These are phyloP conservation scores for Populus nigra DNA, from an alignment of 345 rosid genomes.

Conservation along the genomic window DNA sequence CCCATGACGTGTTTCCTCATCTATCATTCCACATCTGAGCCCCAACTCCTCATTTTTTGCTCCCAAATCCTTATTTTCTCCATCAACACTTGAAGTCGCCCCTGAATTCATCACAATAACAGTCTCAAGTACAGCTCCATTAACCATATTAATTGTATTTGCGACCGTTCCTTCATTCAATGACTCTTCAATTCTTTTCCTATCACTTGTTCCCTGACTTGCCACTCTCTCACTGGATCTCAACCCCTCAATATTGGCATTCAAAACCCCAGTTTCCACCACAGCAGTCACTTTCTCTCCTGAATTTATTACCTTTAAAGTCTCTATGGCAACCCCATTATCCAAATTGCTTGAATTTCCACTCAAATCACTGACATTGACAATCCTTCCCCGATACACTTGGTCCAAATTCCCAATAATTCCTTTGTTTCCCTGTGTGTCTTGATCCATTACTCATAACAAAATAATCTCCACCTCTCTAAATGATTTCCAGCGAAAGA, in stretches of 20 bases:
- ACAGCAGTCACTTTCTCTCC: background rate
- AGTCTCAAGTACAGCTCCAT: constrained; percentile 28
- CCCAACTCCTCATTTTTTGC: constrained; percentile 19
- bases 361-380: background rate
- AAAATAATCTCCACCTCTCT: constrained; percentile 8
- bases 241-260: background rate
- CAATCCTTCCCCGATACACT: background rate
- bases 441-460: constrained; percentile 38
- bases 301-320: constrained; percentile 1
- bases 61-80: constrained; percentile 25
- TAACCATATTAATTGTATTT: constrained; percentile 21
- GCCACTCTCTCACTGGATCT: background rate
- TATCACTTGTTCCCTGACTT: constrained; percentile 7
- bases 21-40: constrained; percentile 4
- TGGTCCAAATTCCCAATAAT: background rate
- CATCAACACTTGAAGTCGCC: constrained; percentile 16
- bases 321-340: background rate
- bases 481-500: constrained; percentile 5
- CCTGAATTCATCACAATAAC: constrained; percentile 18
- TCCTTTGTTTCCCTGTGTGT: constrained; percentile 1
- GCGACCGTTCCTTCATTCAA: constrained; percentile 15
- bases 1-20: background rate
- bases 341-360: constrained; percentile 1
- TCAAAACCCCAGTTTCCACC: background rate
- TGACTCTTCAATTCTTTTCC: constrained; percentile 13